Percentiles rank a stretch among this genome's conserved stretches.
Evolutionary conservation across 371 early-diverging fungal genomes (phyloP).

Genomic region (Mortierella sp.): DNA sequence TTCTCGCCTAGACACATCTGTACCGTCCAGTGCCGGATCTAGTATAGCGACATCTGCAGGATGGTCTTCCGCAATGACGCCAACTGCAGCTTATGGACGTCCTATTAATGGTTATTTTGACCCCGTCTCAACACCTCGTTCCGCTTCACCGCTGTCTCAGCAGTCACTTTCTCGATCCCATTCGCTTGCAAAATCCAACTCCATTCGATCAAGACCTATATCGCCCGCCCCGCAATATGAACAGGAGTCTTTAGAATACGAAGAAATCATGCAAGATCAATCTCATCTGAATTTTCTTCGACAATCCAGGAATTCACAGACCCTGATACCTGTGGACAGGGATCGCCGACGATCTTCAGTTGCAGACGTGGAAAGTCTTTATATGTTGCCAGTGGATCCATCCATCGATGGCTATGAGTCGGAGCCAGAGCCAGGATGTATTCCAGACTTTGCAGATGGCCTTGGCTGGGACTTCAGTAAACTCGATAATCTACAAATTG

Average conservation of each 20-base stretch:
- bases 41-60: conserved; percentile 23
- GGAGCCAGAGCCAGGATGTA: conserved; percentile 32
- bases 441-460: conserved; percentile 42
- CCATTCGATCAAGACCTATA: conserved; percentile 37
- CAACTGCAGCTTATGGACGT: conserved; percentile 15
- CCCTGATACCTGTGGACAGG: conserved; percentile 20
- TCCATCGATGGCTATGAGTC: conserved; percentile 50
- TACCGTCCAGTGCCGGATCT: conserved; percentile 42
- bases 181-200: conserved; percentile 43
- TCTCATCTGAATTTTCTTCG: conserved; percentile 38
- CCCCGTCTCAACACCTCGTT: conserved; percentile 31
- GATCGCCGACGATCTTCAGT: conserved; percentile 44
- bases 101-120: conserved; percentile 35
- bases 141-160: conserved; percentile 42
- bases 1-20: conserved; percentile 22
- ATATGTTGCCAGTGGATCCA: conserved; percentile 43
- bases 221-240: conserved; percentile 32
- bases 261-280: conserved; percentile 45
- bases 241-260: conserved; percentile 33
- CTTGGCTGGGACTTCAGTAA: conserved; percentile 51
- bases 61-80: conserved; percentile 28
- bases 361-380: conserved; percentile 43
- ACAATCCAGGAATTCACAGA: conserved; percentile 23
- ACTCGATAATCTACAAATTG: conserved; percentile 26
- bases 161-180: conserved; percentile 38